These are phyloP conservation scores for Colletotrichum brevisporum DNA, from an alignment of 2,329 filamentous ascomycete species.

Conservation along the genomic window DNA sequence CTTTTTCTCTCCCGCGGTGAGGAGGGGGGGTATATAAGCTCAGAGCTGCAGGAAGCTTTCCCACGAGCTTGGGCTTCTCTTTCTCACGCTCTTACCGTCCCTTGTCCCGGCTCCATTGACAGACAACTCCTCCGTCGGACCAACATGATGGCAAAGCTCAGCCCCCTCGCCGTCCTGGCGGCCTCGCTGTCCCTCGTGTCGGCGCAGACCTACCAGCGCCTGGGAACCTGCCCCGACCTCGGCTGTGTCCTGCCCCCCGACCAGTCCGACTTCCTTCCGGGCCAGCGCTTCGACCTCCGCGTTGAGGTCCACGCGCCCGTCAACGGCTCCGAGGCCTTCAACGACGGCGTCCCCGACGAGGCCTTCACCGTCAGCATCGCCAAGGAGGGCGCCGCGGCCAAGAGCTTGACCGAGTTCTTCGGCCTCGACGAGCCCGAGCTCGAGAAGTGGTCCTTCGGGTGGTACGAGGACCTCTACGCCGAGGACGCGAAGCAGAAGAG, in stretches of 20 bases:
- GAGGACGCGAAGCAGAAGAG: slow-evolving; percentile 78
- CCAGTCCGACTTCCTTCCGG: slow-evolving; percentile 84
- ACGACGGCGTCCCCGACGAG: slow-evolving; percentile 77
- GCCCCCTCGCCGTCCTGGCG: slow-evolving; percentile 50
- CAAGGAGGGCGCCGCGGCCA: slow-evolving; percentile 70
- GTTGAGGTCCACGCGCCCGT: slow-evolving; percentile 85
- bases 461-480: slow-evolving; percentile 88
- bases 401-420: slow-evolving; percentile 77
- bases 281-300: slow-evolving; percentile 87
- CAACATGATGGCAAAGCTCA: slow-evolving; percentile 55
- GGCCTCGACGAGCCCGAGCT: slow-evolving; percentile 81
- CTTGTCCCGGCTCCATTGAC: slow-evolving; percentile 22
- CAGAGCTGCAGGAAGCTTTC: slow-evolving; percentile 24
- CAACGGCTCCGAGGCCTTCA: slow-evolving; percentile 85
- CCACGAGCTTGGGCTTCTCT: neutral
- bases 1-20: slow-evolving; percentile 15
- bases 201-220: slow-evolving; percentile 72
- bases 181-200: slow-evolving; percentile 57
- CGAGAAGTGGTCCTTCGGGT: slow-evolving; percentile 87
- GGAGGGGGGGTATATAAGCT: slow-evolving; percentile 38
- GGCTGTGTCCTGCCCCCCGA: slow-evolving; percentile 74
- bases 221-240: slow-evolving; percentile 71
- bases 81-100: slow-evolving; percentile 21
- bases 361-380: slow-evolving; percentile 82
- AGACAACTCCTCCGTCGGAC: slow-evolving; percentile 31